Evolutionary conservation across 345 rosid genomes (phyloP), one percentile per base, ranked within the genome.

Genomic region (Litchi chinensis): DNA sequence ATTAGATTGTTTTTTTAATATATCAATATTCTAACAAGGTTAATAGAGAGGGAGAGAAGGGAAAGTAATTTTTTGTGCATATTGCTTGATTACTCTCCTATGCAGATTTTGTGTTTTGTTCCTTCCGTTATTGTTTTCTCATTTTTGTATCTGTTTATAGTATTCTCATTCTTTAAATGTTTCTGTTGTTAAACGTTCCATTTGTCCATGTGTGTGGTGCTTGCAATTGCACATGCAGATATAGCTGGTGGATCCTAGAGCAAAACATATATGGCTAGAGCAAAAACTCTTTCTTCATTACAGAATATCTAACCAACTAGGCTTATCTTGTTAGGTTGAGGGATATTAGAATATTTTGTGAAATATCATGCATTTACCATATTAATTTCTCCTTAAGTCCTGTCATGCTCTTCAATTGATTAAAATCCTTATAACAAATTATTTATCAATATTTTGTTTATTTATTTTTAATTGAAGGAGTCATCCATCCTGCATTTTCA

Each of bases 231-330:
- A 39, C 32, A 72, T n/a, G 39, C 52, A 4, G 21, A 63, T 24
- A 50, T 63, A 63, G 41, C 77, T 44, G 26, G 10, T 74, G 60
- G 60, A 74, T 44, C 44, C 57, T 41, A 74, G 26, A 63, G 18
- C 28, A 62, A 15, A 50, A 4, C 19, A 50, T 50, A 50, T 0
- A 50, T 50, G 56, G 56, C 18, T 50, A 50, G 18, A 50, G 56
- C 56, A 54, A 15, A 54, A 16, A 16, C 59, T 54, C 8, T 5
- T 60, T 21, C 28, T 21, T 60, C 59, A 54, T 22, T 60, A n/a
- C 65, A 60, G 16, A 22, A 22, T 19, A 60, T 22, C 65, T 21
- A 60, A 60, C 28, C 28, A 60, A 60, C 28, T 8, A 21, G 28
- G 10, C 28, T 60, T 19, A 60, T n/a, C 65, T 60, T 5, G 22